A percentile compares a stretch with the other conserved stretches of the same genome.
These are phyloP conservation scores for Leucaena leucocephala DNA, from an alignment of 306 rosid species.

Conservation along the genomic window DNA sequence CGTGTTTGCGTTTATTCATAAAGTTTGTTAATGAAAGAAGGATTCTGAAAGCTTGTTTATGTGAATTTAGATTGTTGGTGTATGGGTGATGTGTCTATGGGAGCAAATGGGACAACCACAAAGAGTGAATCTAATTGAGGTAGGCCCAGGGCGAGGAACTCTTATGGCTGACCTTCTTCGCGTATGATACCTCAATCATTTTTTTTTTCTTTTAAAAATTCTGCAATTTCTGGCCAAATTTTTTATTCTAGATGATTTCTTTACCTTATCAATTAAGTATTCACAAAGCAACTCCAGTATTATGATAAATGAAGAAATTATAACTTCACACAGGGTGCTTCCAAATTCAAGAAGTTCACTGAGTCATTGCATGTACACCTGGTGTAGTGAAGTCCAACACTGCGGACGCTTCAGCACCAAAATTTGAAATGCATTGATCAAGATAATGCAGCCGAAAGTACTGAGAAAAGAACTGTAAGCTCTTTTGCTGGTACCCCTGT, in stretches of 20 bases:
- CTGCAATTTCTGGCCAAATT: constrained; percentile 12
- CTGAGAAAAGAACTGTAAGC: constrained; percentile 57
- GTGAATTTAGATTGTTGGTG: constrained; percentile 76
- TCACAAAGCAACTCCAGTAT: not conserved
- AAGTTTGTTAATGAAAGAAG: constrained; percentile 13
- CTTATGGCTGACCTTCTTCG: constrained; percentile 93
- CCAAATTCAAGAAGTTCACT: constrained; percentile 69
- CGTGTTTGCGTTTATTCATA: not conserved
- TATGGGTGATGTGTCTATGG: constrained; percentile 97
- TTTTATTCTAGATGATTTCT: not conserved
- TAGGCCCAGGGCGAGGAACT: constrained; percentile 97
- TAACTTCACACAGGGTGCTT: constrained; percentile 66
- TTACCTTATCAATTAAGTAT: constrained; percentile 17
- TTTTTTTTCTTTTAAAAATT: not conserved
- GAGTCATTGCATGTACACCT: constrained; percentile 74
- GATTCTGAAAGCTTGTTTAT: constrained; percentile 35
- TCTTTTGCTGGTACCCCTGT: constrained; percentile 73
- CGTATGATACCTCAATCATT: constrained; percentile 45
- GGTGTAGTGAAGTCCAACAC: constrained; percentile 91
- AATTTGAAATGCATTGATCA: constrained; percentile 69
- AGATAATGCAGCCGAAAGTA: constrained; percentile 46
- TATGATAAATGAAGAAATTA: constrained; percentile 8
- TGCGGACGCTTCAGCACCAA: constrained; percentile 82
- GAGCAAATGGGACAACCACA: constrained; percentile 96
- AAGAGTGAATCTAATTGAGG: constrained; percentile 72